Evolutionary conservation across 2,329 filamentous ascomycete species (phyloP).

Genomic region (Boeremia lycopersici): DNA sequence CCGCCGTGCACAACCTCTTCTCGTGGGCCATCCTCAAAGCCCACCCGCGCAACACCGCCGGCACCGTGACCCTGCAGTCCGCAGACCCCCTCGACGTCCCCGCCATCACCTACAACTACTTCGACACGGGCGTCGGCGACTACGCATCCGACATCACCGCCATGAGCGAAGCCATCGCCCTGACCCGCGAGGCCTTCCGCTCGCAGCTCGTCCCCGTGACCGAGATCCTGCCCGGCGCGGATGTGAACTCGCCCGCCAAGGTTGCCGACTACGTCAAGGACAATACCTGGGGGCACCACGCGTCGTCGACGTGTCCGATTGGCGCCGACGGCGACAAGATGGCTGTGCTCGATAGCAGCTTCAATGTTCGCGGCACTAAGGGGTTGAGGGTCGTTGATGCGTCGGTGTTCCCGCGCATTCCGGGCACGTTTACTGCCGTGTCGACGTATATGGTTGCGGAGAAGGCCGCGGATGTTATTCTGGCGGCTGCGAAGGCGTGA

Average conservation of each 20-base stretch:
- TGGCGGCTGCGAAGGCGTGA: slow-evolving; percentile 24
- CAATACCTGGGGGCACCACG: slow-evolving; percentile 58
- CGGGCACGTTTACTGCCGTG: slow-evolving; percentile 59
- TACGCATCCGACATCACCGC: slow-evolving; percentile 63
- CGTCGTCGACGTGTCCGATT: slow-evolving; percentile 64
- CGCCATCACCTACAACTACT: slow-evolving; percentile 57
- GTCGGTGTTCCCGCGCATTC: slow-evolving; percentile 43
- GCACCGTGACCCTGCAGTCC: slow-evolving; percentile 66
- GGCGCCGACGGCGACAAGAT: slow-evolving; percentile 55
- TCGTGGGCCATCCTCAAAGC: slow-evolving; percentile 64
- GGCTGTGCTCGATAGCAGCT: slow-evolving; percentile 60
- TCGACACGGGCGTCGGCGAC: slow-evolving; percentile 61
- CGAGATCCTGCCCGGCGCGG: slow-evolving; percentile 57
- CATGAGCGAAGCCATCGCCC: slow-evolving; percentile 59
- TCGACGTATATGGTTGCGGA: slow-evolving; percentile 64
- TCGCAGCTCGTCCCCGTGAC: slow-evolving; percentile 44
- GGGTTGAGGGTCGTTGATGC: slow-evolving; percentile 58
- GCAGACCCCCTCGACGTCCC: slow-evolving; percentile 69
- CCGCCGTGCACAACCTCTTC: slow-evolving; percentile 55
- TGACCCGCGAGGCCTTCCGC: slow-evolving; percentile 54
- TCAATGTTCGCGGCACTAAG: slow-evolving; percentile 60
- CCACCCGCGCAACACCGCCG: slow-evolving; percentile 66
- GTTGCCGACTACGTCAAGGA: slow-evolving; percentile 38
- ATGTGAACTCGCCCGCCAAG: slow-evolving; percentile 47
- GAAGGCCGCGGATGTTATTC: slow-evolving; percentile 67